These are phyloP conservation scores for Gossypium schwendimanii DNA, from an alignment of 441 rosid species.

Conservation along the genomic window DNA sequence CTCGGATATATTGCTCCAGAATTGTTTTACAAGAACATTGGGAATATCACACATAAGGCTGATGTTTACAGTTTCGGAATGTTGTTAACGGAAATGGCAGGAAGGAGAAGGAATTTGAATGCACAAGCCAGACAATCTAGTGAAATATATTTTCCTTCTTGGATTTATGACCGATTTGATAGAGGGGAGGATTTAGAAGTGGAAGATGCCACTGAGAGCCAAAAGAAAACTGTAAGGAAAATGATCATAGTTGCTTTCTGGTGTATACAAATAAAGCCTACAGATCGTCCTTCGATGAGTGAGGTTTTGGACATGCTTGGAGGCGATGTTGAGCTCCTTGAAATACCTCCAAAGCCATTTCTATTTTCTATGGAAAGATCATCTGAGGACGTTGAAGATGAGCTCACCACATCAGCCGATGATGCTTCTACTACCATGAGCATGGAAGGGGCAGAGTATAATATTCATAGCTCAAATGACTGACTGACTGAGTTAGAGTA, in stretches of 20 bases:
- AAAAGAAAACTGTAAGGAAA: not conserved
- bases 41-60: slow-evolving; percentile 9
- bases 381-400: not conserved
- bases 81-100: slow-evolving; percentile 14
- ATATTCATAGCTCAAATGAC: not conserved
- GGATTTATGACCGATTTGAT: slow-evolving; percentile 9
- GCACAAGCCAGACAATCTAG: not conserved
- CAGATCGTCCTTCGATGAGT: slow-evolving; percentile 14
- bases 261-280: slow-evolving; percentile 16
- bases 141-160: slow-evolving; percentile 11
- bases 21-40: slow-evolving; percentile 10
- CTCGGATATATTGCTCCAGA: slow-evolving; percentile 13
- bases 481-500: too few species aligned
- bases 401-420: not conserved
- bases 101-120: slow-evolving; percentile 13
- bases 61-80: slow-evolving; percentile 16
- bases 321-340: slow-evolving; percentile 2
- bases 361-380: not conserved
- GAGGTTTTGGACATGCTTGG: slow-evolving; percentile 19
- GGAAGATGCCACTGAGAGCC: not conserved
- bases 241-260: slow-evolving; percentile 13
- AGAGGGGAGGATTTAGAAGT: slow-evolving; percentile 11
- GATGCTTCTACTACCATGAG: not conserved
- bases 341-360: slow-evolving; percentile 15
- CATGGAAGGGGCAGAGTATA: not conserved